Evolutionary conservation across 345 rosid species (phyloP).

Genomic region (Lumnitzera littorea): DNA sequence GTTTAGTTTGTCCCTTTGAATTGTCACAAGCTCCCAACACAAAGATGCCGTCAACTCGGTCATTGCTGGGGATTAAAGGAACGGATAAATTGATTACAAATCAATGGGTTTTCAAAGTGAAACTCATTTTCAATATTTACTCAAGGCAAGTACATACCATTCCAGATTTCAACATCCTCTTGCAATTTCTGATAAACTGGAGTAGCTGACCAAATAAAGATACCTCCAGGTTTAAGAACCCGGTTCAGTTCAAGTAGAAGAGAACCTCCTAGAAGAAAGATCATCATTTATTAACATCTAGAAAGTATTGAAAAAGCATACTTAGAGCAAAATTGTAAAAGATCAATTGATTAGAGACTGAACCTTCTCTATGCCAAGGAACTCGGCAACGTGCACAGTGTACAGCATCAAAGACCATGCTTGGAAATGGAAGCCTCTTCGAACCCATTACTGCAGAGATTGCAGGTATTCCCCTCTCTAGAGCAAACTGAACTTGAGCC

Average conservation of each 20-base stretch:
- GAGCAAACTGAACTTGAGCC: conserved; percentile 96
- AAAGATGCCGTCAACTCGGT: conserved; percentile 57
- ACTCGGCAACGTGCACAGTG: conserved; percentile 97
- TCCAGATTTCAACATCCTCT: conserved; percentile 81
- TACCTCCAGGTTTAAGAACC: conserved; percentile 81
- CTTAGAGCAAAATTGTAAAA: not conserved
- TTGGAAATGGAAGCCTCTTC: conserved; percentile 74
- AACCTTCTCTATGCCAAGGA: conserved; percentile 88
- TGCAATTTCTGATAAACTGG: conserved; percentile 74
- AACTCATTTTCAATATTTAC: no score
- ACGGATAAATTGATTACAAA: not conserved
- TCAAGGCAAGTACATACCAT: conserved; percentile 30
- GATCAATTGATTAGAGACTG: not conserved
- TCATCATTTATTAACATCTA: not conserved
- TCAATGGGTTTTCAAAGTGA: not conserved
- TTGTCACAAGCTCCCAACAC: conserved; percentile 89
- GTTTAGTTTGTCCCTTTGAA: conserved; percentile 69
- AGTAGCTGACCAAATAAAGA: conserved; percentile 93
- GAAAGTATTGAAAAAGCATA: not conserved
- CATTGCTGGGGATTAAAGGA: conserved; percentile 43
- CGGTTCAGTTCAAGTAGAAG: conserved; percentile 86
- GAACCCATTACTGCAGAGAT: conserved; percentile 98
- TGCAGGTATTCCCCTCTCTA: conserved; percentile 94
- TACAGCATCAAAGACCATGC: conserved; percentile 77
- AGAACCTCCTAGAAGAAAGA: conserved; percentile 38